Base-by-base conservation (phyloP, 2,329 filamentous ascomycete species). In the Akanthomyces lecanii region DNA sequence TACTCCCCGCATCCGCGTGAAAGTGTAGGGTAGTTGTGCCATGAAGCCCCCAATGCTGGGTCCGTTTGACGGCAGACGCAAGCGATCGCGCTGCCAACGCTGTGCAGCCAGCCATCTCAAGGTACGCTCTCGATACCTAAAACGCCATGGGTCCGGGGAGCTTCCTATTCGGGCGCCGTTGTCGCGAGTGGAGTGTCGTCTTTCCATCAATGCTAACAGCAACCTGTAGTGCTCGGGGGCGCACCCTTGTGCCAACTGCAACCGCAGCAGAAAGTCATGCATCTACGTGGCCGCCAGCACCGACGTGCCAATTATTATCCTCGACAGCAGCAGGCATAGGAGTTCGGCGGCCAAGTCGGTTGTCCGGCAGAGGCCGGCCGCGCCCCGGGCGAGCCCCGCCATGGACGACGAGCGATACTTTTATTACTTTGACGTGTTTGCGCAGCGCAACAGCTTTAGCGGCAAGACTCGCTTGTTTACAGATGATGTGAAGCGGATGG, bases 61-160 rank as follows among this genome's bases (percentile, higher is more conserved):
- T 0, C 74, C 73, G 2, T 76, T 75, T 42, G 75, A 76, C 57
- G 53, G 67, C 1, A 70, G 74, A 2, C 71, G 67, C 53, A 73
- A 68, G 59, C 67, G 71, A 36, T 75, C 70, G 2, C 69, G 74
- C 12, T 76, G 74, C 38, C 56, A 66, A 28, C 59, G 66, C 5
- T 76, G 74, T 50, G 67, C 69, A 3, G 54, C 62, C 28, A 73
- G 73, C 56, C 74, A 76, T 62, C 67, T 75, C 10, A 76, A 76
- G 66, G 74, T 72, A 52, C 10, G 67, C 5, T n/a, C 8, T 33
- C 36, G 16, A 10, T n/a, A 1, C 47, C 12, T 16, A 21, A 16
- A 14, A 54, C 45, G n/a, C 23, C 45, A 51, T 10, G 23, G 12
- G 11, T 14, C 25, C 10, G 12, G 23, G 6, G 12, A 33, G 14